Conservation (phyloP, 148 eudicot genomes). For the Suaeda aralocaspica region DNA sequence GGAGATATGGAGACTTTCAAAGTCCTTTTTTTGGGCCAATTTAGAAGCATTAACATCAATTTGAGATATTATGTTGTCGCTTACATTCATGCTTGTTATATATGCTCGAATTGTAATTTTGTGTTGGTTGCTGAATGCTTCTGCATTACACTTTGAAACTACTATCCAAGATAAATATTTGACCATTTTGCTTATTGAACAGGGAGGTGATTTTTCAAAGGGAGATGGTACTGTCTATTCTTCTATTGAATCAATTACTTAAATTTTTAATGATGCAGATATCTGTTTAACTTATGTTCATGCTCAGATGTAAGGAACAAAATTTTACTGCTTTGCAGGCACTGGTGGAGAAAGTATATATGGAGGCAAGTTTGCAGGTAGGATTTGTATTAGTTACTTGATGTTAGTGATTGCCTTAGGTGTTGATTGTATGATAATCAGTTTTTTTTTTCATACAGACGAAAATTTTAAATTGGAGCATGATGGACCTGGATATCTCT, state of each 20-base stretch:
- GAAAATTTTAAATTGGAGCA: conserved; percentile 88
- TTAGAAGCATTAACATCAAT: too few relatives aligned
- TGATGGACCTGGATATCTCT: conserved; percentile 65
- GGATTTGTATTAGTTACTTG: not conserved
- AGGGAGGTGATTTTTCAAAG: conserved; percentile 99
- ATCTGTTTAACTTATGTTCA: conserved; percentile 38
- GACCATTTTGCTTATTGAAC: conserved; percentile 29
- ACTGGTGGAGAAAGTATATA: conserved; percentile 99
- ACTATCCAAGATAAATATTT: not conserved
- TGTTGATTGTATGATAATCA: conserved; percentile 5
- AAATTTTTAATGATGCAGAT: conserved; percentile 28
- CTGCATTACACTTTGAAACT: conserved; percentile 2
- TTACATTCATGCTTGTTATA: not conserved
- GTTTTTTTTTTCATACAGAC: conserved; percentile 41
- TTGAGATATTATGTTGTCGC: not conserved
- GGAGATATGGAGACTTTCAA: not conserved
- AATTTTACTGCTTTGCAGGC: conserved; percentile 86
- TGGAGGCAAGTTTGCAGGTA: conserved; percentile 95
- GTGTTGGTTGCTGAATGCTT: not conserved
- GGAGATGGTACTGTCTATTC: conserved; percentile 76
- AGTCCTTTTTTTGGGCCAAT: too few relatives aligned
- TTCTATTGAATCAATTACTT: conserved; percentile 21
- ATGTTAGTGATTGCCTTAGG: conserved; percentile 9
- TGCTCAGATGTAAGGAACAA: conserved; percentile 48
- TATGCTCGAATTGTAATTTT: not conserved